Evolutionary conservation across 371 early-diverging fungal species (phyloP), one percentile per base, ranked within the genome.

Genomic region (Capillidium heterosporum): DNA sequence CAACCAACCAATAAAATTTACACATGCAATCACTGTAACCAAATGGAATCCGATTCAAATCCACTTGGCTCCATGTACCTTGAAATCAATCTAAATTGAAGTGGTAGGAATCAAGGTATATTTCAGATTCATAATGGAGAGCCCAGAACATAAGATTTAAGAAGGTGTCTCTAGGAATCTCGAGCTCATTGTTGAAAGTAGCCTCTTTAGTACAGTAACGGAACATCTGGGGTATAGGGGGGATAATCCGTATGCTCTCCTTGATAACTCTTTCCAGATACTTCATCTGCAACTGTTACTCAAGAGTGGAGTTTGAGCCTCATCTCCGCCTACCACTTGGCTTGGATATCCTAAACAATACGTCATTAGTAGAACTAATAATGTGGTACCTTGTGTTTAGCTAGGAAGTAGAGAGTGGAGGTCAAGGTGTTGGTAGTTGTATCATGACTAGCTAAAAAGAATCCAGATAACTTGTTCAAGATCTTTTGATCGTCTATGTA

Each of bases 231-330:
- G 40, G 40, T 10, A 40, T n/a, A 40, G n/a, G 8, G 8, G 40
- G 8, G 40, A 40, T 40, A n/a, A n/a, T n/a, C n/a, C n/a, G n/a
- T n/a, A n/a, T n/a, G n/a, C n/a, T n/a, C n/a, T n/a, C n/a, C n/a
- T 40, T 40, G 40, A 40, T 40, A n/a, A 40, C n/a, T 40, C 8
- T 10, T 15, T 48, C 19, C 8, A 40, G 21, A 29, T 23, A 2
- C 5, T 17, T 24, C 17, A 48, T 23, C 8, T 48, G 13, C 24
- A 5, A 27, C 2, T 29, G 13, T 49, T 50, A 5, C 11, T 32
- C 29, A 60, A 54, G n/a, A 13, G 24, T 10, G 7, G 19, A 63
- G 57, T 53, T 69, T 67, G 31, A 17, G 17, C 5, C 17, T 26
- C 17, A 26, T 59, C 42, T 3, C 56, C 42, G 32, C 60, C 46